Evolutionary conservation across 208 protist species (phyloP).

Genomic region (Borovskyia barvae): DNA sequence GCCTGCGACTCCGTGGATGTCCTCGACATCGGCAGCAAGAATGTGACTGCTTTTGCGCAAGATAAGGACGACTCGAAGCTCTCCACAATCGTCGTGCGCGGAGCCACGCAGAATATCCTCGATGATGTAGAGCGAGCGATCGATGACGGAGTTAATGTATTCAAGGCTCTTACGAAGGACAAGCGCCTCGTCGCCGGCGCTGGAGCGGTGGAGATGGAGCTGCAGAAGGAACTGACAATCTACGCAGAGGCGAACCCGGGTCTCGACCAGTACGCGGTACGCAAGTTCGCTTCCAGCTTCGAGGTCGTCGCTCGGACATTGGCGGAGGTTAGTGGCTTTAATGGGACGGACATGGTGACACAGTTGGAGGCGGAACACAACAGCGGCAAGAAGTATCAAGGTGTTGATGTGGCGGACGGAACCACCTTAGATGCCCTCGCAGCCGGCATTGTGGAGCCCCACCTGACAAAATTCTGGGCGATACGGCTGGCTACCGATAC

Average conservation of each 20-base stretch:
- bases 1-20: conserved; percentile 93
- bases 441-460: conserved; percentile 93
- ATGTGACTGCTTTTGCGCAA: conserved; percentile 96
- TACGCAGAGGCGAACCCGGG: conserved; percentile 91
- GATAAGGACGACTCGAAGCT: conserved; percentile 90
- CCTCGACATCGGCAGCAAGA: conserved; percentile 95
- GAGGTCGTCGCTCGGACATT: conserved; percentile 97
- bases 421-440: conserved; percentile 81
- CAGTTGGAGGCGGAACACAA: conserved; percentile 96
- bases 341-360: conserved; percentile 95
- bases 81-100: conserved; percentile 99
- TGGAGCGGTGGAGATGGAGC: conserved; percentile 97
- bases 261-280: conserved; percentile 98
- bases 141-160: conserved; percentile 98
- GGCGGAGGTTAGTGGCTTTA: conserved; percentile 97
- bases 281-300: conserved; percentile 97
- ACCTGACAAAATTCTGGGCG: conserved; percentile 93
- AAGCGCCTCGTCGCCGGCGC: conserved; percentile 96
- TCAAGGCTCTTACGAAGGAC: conserved; percentile 95
- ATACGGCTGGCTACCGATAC: conserved; percentile 96
- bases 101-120: conserved; percentile 97
- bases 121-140: conserved; percentile 97
- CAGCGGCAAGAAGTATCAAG: conserved; percentile 84
- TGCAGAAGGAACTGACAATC: conserved; percentile 78
- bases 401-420: conserved; percentile 93